Base-by-base conservation (phyloP, 2,329 filamentous ascomycete genomes). In the Alternaria alternata region DNA sequence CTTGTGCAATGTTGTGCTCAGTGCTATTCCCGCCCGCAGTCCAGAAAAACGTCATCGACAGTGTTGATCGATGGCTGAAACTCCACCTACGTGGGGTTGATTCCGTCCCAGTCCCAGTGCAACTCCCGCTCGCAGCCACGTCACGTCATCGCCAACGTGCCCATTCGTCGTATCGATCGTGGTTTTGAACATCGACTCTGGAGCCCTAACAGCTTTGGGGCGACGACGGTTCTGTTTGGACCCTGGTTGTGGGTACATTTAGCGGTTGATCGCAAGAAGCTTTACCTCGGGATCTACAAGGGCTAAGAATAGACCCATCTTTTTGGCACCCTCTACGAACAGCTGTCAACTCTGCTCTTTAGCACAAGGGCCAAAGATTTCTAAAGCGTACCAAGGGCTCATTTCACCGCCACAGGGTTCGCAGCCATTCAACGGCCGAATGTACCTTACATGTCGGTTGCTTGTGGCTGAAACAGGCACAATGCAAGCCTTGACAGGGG, bases 391-490 rank as follows among this genome's bases (percentile, higher is more conserved):
- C 3, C 5, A 9, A 49, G 32, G 20, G 28, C 32, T 49, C 22
- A 38, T 36, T 5, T 32, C 32, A 32, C 30, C 44, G 57, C 57
- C 57, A 59, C 52, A 59, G 30, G 24, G n/a, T 34, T 56, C 39
- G 39, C 48, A 58, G 36, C 55, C 48, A 38, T 57, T 51, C 30
- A 61, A 54, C 49, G 32, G 54, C 42, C 47, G 38, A n/a, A n/a
- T n/a, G 58, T 57, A 7, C 47, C 54, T 57, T 38, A 20, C 12
- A 34, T 39, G 34, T 20, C 32, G 24, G 32, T 22, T 24, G 20
- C 46, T 38, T 51, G 49, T 44, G 59, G 59, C 55, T 61, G 54
- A 60, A 51, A 60, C 57, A 46, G 53, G 55, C 38, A 51, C 49
- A 20, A 20, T 24, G 38, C 42, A 51, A 51, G 43, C 43, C 55